Conservation (phyloP, 139 green algal genomes). For the Chlorella sp. region DNA sequence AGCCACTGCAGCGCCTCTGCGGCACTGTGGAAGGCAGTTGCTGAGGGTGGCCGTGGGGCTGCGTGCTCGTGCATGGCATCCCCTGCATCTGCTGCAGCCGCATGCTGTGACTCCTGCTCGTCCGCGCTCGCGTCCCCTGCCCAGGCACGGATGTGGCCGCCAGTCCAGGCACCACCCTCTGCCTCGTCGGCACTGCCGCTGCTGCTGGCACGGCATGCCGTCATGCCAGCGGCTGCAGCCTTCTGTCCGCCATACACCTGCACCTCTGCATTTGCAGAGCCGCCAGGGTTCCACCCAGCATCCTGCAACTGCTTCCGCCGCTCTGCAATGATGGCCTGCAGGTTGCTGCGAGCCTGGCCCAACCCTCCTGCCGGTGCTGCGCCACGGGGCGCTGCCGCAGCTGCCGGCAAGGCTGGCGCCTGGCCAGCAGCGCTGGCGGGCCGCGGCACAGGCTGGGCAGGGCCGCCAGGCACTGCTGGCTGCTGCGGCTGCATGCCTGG, state of each 20-base stretch:
- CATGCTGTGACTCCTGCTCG: not conserved
- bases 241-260: not conserved
- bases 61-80: too few species aligned
- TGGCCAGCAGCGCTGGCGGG: not conserved
- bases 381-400: not conserved
- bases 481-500: slow-evolving; percentile 9
- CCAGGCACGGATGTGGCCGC: not conserved
- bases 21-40: too few species aligned
- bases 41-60: too few species aligned
- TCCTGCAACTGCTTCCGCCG: slow-evolving; percentile 17
- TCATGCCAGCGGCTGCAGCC: not conserved
- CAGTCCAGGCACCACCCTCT: not conserved
- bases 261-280: not conserved
- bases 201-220: not conserved
- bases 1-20: too few species aligned
- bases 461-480: not conserved
- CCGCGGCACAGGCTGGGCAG: not conserved
- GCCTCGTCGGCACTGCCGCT: not conserved
- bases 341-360: too few species aligned
- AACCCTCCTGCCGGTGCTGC: not conserved
- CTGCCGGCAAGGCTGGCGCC: not conserved
- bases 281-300: not conserved
- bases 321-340: not conserved
- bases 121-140: not conserved
- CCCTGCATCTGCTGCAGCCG: not conserved